Evolutionary conservation across 495 filamentous ascomycete genomes (phyloP).

Genomic region (Penicillium bovifimosum): DNA sequence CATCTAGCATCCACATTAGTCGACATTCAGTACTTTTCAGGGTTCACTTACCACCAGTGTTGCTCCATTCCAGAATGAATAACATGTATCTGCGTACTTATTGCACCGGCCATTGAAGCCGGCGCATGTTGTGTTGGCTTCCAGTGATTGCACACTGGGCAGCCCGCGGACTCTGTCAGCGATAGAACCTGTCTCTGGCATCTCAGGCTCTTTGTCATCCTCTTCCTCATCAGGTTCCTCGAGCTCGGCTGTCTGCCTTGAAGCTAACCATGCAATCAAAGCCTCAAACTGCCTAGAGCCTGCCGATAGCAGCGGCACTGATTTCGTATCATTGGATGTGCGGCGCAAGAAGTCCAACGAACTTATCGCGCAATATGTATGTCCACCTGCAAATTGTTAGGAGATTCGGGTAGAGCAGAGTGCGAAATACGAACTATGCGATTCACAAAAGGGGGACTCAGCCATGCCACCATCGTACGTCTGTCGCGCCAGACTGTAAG

Average conservation of each 20-base stretch:
- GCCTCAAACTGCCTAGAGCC: conserved; percentile 35
- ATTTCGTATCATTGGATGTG: conserved; percentile 14
- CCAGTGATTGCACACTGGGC: conserved; percentile 28
- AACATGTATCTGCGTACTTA: conserved; percentile 89
- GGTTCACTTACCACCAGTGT: conserved; percentile 52
- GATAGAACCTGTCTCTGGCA: conserved; percentile 18
- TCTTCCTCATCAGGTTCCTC: conserved; percentile 42
- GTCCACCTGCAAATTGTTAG: conserved; percentile 58
- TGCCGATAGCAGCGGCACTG: conserved; percentile 26
- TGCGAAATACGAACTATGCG: conserved; percentile 61
- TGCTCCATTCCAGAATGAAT: conserved; percentile 82
- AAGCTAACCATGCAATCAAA: conserved; percentile 60
- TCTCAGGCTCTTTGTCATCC: conserved; percentile 28
- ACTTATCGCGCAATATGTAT: conserved; percentile 77
- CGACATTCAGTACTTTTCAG: background rate
- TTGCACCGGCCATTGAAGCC: conserved; percentile 87
- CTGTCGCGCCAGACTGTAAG: conserved; percentile 41
- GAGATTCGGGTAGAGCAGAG: conserved; percentile 4
- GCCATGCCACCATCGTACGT: conserved; percentile 88
- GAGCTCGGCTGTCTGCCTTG: conserved; percentile 58
- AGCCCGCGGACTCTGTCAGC: conserved; percentile 29
- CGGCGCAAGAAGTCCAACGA: conserved; percentile 66
- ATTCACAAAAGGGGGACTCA: conserved; percentile 75
- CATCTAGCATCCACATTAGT: conserved; percentile 43
- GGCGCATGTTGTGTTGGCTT: conserved; percentile 38